These are phyloP conservation scores for Ceratopteris richardii DNA, from an alignment of 75 land plant species.

Conservation along the genomic window DNA sequence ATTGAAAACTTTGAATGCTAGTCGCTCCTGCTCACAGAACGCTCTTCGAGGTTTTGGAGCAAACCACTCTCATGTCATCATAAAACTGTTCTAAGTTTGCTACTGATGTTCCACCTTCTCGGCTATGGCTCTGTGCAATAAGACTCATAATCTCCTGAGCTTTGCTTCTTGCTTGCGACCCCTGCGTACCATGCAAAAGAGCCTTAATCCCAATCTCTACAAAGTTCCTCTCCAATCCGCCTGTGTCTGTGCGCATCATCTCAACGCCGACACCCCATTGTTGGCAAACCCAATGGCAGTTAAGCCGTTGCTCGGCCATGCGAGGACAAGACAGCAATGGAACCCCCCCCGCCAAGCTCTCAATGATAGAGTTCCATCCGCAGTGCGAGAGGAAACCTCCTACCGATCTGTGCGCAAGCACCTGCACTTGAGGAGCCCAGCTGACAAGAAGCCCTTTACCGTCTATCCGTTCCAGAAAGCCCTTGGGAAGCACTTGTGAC, in stretches of 20 bases:
- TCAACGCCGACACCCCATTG: not conserved
- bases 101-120: no score
- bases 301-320: slow-evolving; percentile 1
- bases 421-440: slow-evolving; percentile 10
- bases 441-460: not conserved
- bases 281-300: not conserved
- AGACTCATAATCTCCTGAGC: no score
- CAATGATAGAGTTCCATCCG: slow-evolving; percentile 13
- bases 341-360: slow-evolving; percentile 5
- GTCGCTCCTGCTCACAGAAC: no score
- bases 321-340: slow-evolving; percentile 1
- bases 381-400: slow-evolving; percentile 11
- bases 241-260: not conserved
- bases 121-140: no score
- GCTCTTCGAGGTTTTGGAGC: no score
- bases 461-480: not conserved
- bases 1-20: no score
- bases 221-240: no score
- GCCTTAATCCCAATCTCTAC: no score
- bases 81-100: no score
- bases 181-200: no score
- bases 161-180: no score
- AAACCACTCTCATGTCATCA: no score
- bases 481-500: slow-evolving; percentile 6
- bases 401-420: slow-evolving; percentile 7